These are phyloP conservation scores for Colletotrichum phormii DNA, from an alignment of 2,329 filamentous ascomycete species.

Conservation along the genomic window DNA sequence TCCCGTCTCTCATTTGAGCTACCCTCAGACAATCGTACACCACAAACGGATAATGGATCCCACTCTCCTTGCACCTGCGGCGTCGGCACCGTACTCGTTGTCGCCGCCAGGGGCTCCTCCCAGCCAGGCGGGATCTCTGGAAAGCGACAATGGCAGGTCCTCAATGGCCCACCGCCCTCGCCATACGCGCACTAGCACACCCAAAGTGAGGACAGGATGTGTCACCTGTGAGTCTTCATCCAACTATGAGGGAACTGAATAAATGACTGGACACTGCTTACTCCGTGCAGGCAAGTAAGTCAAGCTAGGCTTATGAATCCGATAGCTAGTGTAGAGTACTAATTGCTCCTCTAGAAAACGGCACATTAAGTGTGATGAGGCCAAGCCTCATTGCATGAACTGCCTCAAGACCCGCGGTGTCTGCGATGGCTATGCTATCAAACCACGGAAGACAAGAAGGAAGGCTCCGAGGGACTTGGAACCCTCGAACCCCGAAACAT, in stretches of 20 bases:
- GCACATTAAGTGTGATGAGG: conserved; percentile 57
- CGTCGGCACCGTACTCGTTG: conserved; percentile 4
- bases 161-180: conserved; percentile 22
- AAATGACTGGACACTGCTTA: conserved; percentile 1
- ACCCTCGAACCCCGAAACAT: not conserved
- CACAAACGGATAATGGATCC: conserved; percentile 20
- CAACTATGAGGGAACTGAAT: not conserved
- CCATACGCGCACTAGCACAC: conserved; percentile 36
- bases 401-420: conserved; percentile 42
- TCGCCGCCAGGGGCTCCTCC: conserved; percentile 3
- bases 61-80: conserved; percentile 25
- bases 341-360: conserved; percentile 38
- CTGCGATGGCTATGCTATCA: conserved; percentile 36
- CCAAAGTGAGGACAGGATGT: conserved; percentile 38
- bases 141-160: not conserved
- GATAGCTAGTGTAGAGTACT: not conserved
- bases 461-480: not conserved
- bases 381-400: conserved; percentile 54
- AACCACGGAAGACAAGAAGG: conserved; percentile 28
- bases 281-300: conserved; percentile 33
- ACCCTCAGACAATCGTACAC: conserved; percentile 15
- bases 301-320: not conserved
- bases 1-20: conserved; percentile 21
- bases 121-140: conserved; percentile 17
- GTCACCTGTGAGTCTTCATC: conserved; percentile 34